phyloP scores from a whole-genome alignment of 331 rosid genomes.

The Quercus phellos region DNA sequence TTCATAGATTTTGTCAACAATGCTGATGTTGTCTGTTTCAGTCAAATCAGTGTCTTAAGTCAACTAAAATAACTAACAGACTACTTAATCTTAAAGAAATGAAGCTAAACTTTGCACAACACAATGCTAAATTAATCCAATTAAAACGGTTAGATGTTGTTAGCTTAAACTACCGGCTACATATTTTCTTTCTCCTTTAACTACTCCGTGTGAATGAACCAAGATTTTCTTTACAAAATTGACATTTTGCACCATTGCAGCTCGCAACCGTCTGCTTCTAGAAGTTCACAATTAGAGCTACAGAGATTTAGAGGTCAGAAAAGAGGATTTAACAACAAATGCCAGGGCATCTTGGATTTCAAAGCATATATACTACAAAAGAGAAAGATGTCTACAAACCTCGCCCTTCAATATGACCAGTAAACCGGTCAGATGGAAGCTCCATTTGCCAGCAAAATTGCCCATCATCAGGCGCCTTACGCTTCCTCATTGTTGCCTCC shows the following conservation, averaged over 20 bases:
- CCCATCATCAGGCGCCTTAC: slow-evolving; percentile 70
- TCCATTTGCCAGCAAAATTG: slow-evolving; percentile 67
- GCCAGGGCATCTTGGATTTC: slow-evolving; percentile 37
- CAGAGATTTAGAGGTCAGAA: slow-evolving; percentile 47
- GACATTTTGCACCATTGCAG: slow-evolving; percentile 40
- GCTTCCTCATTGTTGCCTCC: slow-evolving; percentile 53
- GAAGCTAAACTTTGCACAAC: not conserved
- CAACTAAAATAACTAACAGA: not conserved
- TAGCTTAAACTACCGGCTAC: not conserved
- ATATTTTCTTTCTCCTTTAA: not conserved
- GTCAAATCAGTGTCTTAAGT: not conserved
- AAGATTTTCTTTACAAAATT: slow-evolving; percentile 42
- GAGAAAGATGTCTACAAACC: slow-evolving; percentile 68
- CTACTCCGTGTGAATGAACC: slow-evolving; percentile 19
- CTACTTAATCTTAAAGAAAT: not conserved
- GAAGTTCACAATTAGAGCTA: slow-evolving; percentile 48
- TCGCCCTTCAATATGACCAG: slow-evolving; percentile 48
- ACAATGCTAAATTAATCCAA: not conserved
- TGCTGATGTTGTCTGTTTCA: not conserved
- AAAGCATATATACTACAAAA: slow-evolving; percentile 48
- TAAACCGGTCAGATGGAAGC: slow-evolving; percentile 63
- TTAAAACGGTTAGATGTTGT: not conserved
- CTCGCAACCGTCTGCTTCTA: slow-evolving; percentile 40
- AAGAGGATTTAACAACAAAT: slow-evolving; percentile 44
- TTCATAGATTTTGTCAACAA: not conserved